Base-by-base conservation (phyloP, 108 stramenopile species). In the Licmophora abbreviata region DNA sequence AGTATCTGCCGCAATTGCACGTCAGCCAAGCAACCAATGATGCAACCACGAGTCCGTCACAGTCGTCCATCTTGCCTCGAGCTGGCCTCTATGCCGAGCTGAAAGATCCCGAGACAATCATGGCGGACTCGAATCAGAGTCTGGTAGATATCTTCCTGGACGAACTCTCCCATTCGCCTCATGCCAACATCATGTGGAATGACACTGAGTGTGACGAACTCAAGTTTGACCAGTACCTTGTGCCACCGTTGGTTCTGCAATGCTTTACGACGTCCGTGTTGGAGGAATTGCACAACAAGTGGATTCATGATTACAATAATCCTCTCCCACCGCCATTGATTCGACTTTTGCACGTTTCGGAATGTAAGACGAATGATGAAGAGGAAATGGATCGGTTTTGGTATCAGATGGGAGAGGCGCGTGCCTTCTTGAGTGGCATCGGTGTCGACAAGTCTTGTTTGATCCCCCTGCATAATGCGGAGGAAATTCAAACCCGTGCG, bases 231-330 rank as follows among this genome's bases (percentile, higher is more conserved):
- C 66, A 74, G 31, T 79, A 79, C 40, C 27, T 49, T 33, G 62
- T 79, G 0, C 77, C 77, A 10, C 69, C 73, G 9, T 46, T 79
- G 53, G 73, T 79, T 1, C 15, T 79, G 9, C 73, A 74, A 49
- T 71, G 60, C 29, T 79, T 79, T 41, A 73, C 74, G 29, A 52
- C 41, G 14, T 41, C 61, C n/a, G 54, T 43, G 0, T 38, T 77
- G 44, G 26, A 53, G 21, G 49, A 55, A 56, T 40, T 77, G 25
- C 44, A 48, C 31, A 26, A 57, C 10, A 49, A 54, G 41, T 78
- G 50, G 69, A 60, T 12, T 45, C 40, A 14, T 41, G 48, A 52
- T 26, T 29, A 29, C 0, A 50, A 29, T 23, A 51, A 36, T 35
- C 51, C 57, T 1, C 53, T 58, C 38, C 59, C 66, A 46, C 69